A percentile compares a stretch with the other conserved stretches of the same genome.
Conservation (phyloP, 768 basidiomycete genomes). For the Psilocybe tampanensis region DNA sequence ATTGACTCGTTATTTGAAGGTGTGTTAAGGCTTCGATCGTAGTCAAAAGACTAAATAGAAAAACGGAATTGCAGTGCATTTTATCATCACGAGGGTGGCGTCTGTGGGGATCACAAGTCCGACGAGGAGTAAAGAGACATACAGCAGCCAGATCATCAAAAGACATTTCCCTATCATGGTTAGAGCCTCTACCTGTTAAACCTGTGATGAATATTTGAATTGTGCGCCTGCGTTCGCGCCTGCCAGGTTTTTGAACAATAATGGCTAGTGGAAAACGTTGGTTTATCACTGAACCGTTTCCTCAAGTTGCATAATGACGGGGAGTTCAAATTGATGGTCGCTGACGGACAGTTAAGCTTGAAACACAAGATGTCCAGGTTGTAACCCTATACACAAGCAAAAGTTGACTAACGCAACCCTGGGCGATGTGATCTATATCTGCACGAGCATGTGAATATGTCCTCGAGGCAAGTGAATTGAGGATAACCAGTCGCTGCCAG, state of each 20-base stretch:
- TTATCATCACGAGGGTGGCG: too few relatives aligned
- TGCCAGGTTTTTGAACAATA: background rate
- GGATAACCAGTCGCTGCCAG: too few relatives aligned
- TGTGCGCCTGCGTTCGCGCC: background rate
- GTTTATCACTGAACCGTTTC: too few relatives aligned
- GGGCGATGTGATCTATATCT: background rate
- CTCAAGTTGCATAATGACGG: too few relatives aligned
- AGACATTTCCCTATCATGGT: background rate
- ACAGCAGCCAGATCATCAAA: background rate
- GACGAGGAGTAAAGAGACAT: too few relatives aligned
- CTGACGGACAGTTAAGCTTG: constrained; percentile 13
- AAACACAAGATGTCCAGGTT: background rate
- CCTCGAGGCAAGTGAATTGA: too few relatives aligned
- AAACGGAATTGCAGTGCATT: too few relatives aligned
- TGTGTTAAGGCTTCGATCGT: too few relatives aligned
- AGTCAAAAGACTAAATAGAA: too few relatives aligned
- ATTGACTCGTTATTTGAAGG: background rate
- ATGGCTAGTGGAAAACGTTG: background rate
- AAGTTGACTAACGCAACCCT: too few relatives aligned
- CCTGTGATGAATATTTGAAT: background rate
- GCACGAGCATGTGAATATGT: background rate
- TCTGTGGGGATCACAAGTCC: too few relatives aligned
- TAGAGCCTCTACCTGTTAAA: background rate
- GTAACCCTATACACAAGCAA: background rate
- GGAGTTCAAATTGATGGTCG: too few relatives aligned